These are phyloP conservation scores for Amaranthus hypochondriacus DNA, from an alignment of 148 eudicot species.

Conservation along the genomic window DNA sequence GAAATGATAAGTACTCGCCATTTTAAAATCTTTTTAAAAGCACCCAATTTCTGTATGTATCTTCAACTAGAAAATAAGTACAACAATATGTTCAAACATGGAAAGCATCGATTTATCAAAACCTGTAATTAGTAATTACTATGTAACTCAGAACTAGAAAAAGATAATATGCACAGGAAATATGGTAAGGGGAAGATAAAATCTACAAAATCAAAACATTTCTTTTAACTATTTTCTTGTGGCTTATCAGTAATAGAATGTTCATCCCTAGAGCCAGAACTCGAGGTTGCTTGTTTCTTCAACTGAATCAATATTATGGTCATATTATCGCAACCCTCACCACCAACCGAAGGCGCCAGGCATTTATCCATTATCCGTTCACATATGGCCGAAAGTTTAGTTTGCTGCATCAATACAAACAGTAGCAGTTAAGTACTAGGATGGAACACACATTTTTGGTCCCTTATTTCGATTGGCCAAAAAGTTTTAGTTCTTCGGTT, in stretches of 20 bases:
- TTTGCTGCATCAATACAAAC: constrained; percentile 36
- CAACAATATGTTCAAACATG: no score
- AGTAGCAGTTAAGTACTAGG: constrained; percentile 5
- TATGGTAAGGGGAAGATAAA: no score
- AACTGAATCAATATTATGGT: constrained; percentile 67
- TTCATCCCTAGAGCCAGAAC: neutral
- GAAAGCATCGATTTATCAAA: no score
- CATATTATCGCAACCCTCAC: constrained; percentile 83
- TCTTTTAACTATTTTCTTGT: constrained; percentile 4
- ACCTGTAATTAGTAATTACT: no score
- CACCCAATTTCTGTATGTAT: no score
- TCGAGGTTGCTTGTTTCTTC: constrained; percentile 33
- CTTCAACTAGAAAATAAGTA: no score
- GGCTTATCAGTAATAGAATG: neutral
- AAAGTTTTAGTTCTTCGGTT: neutral
- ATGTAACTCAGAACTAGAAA: no score
- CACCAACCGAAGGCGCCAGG: constrained; percentile 56
- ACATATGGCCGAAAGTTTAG: constrained; percentile 56
- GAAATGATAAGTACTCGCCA: no score
- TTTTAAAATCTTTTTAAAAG: no score
- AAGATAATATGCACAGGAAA: no score
- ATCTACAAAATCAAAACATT: no score
- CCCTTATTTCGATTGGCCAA: neutral
- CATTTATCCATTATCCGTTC: constrained; percentile 55
- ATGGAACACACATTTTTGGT: neutral